A percentile compares a stretch with the other conserved stretches of the same genome.
These are phyloP conservation scores for Cubamyces sp. DNA, from an alignment of 768 basidiomycete species.

Conservation along the genomic window DNA sequence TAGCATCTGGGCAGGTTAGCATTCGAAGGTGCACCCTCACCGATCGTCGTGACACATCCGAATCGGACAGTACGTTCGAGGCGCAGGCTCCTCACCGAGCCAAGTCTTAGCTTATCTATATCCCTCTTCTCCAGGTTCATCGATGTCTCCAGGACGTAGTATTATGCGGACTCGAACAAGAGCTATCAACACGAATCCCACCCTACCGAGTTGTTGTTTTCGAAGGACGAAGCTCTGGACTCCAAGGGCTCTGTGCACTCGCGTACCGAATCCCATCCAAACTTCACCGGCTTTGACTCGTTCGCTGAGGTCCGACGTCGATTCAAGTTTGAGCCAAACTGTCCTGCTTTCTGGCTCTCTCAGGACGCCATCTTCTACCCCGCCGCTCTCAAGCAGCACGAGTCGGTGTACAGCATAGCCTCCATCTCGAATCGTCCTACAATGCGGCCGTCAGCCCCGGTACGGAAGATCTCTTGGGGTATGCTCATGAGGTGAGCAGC, in stretches of 20 bases:
- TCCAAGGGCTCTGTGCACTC: slow-evolving; percentile 32
- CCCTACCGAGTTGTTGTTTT: not conserved
- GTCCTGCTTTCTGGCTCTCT: slow-evolving; percentile 70
- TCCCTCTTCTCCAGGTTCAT: too few species aligned
- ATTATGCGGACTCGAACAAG: slow-evolving; percentile 34
- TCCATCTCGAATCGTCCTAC: slow-evolving; percentile 75
- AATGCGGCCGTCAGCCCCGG: slow-evolving; percentile 69
- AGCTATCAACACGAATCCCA: slow-evolving; percentile 46
- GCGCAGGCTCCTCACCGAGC: too few species aligned
- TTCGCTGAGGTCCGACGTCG: slow-evolving; percentile 81
- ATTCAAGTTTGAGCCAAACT: slow-evolving; percentile 69
- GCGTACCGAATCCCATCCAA: slow-evolving; percentile 52
- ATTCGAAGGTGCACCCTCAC: too few species aligned
- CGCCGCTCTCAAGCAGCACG: slow-evolving; percentile 49
- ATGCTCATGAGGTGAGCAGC: slow-evolving; percentile 52
- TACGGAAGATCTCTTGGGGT: slow-evolving; percentile 74
- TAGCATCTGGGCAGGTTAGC: too few species aligned
- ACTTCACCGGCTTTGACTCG: slow-evolving; percentile 73
- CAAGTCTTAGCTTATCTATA: too few species aligned
- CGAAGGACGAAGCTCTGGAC: slow-evolving; percentile 12
- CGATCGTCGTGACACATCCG: too few species aligned
- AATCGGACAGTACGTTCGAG: too few species aligned
- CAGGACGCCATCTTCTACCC: slow-evolving; percentile 35
- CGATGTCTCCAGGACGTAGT: slow-evolving; percentile 35
- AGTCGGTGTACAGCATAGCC: slow-evolving; percentile 73